Evolutionary conservation across 208 protist species (phyloP).

Genomic region (Wallacemonas sp.): DNA sequence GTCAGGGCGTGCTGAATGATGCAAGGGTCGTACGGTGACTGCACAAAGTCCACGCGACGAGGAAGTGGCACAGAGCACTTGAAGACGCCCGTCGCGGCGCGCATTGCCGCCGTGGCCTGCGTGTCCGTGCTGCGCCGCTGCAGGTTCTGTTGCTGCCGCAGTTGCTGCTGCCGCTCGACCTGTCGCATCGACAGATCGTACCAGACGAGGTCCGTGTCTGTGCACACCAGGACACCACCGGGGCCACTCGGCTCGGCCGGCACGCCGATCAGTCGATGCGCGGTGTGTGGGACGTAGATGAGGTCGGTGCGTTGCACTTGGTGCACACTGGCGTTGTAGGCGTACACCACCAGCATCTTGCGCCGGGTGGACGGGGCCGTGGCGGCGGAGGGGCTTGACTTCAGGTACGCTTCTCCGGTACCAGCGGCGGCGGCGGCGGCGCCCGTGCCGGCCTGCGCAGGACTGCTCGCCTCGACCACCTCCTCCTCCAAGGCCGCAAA

Average conservation of each 20-base stretch:
- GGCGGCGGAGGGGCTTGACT: slow-evolving; percentile 1
- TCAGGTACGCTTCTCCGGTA: slow-evolving; percentile 31
- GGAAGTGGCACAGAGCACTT: slow-evolving; percentile 78
- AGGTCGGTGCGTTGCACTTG: slow-evolving; percentile 97
- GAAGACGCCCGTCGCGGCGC: slow-evolving; percentile 45
- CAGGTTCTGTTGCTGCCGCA: not conserved
- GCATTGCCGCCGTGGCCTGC: slow-evolving; percentile 8
- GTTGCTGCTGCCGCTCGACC: slow-evolving; percentile 19
- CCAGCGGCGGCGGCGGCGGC: slow-evolving; percentile 10
- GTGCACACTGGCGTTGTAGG: slow-evolving; percentile 98
- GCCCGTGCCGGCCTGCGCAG: not conserved
- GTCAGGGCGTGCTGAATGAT: slow-evolving; percentile 86
- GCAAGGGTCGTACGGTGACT: slow-evolving; percentile 84
- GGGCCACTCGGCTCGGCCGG: slow-evolving; percentile 91
- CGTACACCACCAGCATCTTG: slow-evolving; percentile 96
- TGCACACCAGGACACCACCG: slow-evolving; percentile 97
- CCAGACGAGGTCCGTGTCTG: slow-evolving; percentile 94
- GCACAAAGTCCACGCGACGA: slow-evolving; percentile 77
- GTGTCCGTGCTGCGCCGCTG: slow-evolving; percentile 16
- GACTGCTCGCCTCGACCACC: slow-evolving; percentile 40
- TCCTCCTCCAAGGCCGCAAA: slow-evolving; percentile 86
- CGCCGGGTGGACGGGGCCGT: not conserved
- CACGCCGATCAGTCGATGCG: slow-evolving; percentile 91
- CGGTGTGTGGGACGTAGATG: slow-evolving; percentile 86
- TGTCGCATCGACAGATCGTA: slow-evolving; percentile 77